phyloP scores from a whole-genome alignment of 116 monocot genomes.

The Papilionanthe hybrid region DNA sequence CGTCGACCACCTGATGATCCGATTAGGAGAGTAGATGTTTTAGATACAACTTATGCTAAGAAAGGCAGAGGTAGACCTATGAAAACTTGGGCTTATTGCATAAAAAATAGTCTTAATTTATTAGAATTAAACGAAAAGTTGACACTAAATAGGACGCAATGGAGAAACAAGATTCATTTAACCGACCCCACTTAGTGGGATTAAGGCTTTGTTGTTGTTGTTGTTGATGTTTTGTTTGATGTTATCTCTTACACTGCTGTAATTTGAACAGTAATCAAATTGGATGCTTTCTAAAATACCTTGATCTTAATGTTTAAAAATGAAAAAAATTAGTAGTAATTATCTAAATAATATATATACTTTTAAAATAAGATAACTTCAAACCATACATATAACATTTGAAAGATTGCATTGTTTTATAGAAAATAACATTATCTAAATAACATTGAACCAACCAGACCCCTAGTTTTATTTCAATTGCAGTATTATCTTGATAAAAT shows the following conservation, averaged over 20 bases:
- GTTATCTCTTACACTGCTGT: not conserved
- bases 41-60: too few relatives aligned
- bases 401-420: not conserved
- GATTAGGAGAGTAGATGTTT: too few relatives aligned
- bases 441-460: not conserved
- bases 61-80: too few relatives aligned
- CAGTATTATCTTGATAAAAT: not conserved
- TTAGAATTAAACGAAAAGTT: too few relatives aligned
- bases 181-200: too few relatives aligned
- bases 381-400: not conserved
- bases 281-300: not conserved
- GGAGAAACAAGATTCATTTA: too few relatives aligned
- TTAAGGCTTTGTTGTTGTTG: too few relatives aligned
- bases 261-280: not conserved
- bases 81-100: too few relatives aligned
- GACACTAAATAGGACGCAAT: too few relatives aligned
- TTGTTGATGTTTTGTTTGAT: not conserved
- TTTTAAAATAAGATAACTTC: not conserved
- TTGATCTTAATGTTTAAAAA: not conserved
- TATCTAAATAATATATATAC: not conserved
- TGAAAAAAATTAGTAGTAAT: not conserved
- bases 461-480: not conserved
- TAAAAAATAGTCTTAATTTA: too few relatives aligned
- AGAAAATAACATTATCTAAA: not conserved
- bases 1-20: too few relatives aligned